Conservation (phyloP, 805 yeast species). For the Metschnikowia lunata region DNA sequence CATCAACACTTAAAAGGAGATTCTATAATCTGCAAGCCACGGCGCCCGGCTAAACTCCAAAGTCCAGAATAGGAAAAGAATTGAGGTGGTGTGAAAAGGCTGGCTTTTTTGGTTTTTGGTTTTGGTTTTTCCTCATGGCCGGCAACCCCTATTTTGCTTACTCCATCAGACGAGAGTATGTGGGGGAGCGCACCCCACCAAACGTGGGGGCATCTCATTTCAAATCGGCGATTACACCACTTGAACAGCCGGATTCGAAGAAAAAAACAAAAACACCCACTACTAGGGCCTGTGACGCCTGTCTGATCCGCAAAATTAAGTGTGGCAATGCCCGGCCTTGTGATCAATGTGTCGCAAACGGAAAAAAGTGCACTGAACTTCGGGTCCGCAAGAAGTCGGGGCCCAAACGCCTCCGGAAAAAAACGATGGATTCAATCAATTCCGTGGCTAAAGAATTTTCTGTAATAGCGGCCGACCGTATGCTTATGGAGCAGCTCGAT, state of each 20-base stretch:
- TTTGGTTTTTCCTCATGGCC: not conserved
- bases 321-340: conserved; percentile 39
- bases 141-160: conserved; percentile 15
- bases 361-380: conserved; percentile 33
- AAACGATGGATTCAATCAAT: conserved; percentile 31
- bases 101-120: too few relatives aligned
- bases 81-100: too few relatives aligned
- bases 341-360: conserved; percentile 33
- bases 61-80: too few relatives aligned
- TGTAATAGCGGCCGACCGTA: not conserved
- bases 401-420: conserved; percentile 34
- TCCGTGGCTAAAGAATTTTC: conserved; percentile 8
- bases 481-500: conserved; percentile 5
- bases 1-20: too few relatives aligned
- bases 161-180: conserved; percentile 8
- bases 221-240: not conserved
- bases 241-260: conserved; percentile 8
- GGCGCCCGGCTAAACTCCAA: too few relatives aligned
- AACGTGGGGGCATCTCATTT: not conserved
- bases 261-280: conserved; percentile 17
- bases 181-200: not conserved
- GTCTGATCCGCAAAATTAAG: conserved; percentile 38
- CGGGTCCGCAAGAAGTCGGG: conserved; percentile 40
- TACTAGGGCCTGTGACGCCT: conserved; percentile 40
- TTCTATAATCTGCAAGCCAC: too few relatives aligned